Evolutionary conservation across 2,329 filamentous ascomycete genomes (phyloP), one percentile per base, ranked within the genome.

Genomic region (Ambrosiella cleistominuta): DNA sequence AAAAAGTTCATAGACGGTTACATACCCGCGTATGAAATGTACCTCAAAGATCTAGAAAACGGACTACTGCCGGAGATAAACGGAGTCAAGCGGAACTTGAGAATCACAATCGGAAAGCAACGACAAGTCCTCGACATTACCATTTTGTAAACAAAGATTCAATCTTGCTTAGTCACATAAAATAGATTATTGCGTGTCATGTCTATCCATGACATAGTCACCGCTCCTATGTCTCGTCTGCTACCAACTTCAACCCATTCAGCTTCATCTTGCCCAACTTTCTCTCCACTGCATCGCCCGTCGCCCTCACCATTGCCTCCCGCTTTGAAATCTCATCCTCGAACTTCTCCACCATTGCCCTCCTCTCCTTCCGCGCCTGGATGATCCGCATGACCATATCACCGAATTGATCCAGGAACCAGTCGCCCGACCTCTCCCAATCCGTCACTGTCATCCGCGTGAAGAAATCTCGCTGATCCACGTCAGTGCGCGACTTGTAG

Each of bases 1-100:
- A 74, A 80, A 59, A 74, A 76, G 52, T 95, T 95, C 68, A 86
- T 81, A 37, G 77, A 81, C 62, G 77, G 74, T 1, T 81, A 87
- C 68, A 86, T 82, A 64, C 84, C 84, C 3, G 82, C 81, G 1
- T 87, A 87, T 64, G 84, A 87, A 70, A 73, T 87, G 9, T 88
- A 60, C 49, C 19, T 60, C 17, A 17, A 37, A 12, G 51, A 47
- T 39, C 51, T 60, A 8, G 49, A 40, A 9, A 19, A 40, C 6
- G 55, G 55, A 8, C 37, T 57, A 7, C 35, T 36, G 11, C 42
- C 27, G 9, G 59, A 67, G 1, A 67, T 38, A 8, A 27, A 17
- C 11, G 74, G 71, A 64, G 67, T 72, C 35, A 74, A 74, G 6
- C 71, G 73, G 62, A 82, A 86, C 66, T 69, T 87, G 63, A 72